Conservation (phyloP, 805 yeast genomes). For the Starmerella stellata region DNA sequence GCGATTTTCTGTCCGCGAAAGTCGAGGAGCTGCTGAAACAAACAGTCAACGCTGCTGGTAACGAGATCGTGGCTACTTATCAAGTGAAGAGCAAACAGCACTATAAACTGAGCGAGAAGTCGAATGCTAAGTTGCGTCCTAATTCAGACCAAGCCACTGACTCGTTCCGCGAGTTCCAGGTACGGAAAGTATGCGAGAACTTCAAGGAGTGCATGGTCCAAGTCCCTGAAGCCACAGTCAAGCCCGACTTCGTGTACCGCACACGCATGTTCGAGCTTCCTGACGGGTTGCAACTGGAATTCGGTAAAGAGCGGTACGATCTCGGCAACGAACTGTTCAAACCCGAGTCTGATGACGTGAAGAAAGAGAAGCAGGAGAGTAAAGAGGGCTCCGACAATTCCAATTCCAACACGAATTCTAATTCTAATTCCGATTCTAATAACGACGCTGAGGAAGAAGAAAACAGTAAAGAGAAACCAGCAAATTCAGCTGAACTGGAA, state of each 20-base stretch:
- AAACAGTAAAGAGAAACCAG: neutral
- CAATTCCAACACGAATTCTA: slow-evolving; percentile 11
- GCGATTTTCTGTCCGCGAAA: slow-evolving; percentile 40
- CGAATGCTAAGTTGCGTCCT: slow-evolving; percentile 23
- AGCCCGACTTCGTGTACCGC: slow-evolving; percentile 19
- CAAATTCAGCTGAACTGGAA: neutral
- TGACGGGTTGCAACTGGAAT: slow-evolving; percentile 42
- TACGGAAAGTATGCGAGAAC: slow-evolving; percentile 41
- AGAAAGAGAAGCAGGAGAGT: slow-evolving; percentile 19
- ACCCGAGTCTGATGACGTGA: neutral
- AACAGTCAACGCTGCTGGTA: slow-evolving; percentile 3
- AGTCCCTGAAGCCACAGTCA: slow-evolving; percentile 17
- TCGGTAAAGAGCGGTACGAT: slow-evolving; percentile 41
- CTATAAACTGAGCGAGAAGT: slow-evolving; percentile 21
- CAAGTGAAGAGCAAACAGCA: slow-evolving; percentile 31
- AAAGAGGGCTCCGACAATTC: slow-evolving; percentile 14
- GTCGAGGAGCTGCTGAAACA: slow-evolving; percentile 27
- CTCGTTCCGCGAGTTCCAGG: slow-evolving; percentile 39
- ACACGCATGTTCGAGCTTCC: slow-evolving; percentile 42
- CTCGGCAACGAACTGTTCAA: slow-evolving; percentile 59
- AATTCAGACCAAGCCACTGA: neutral
- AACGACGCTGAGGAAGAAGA: slow-evolving; percentile 6
- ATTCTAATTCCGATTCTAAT: neutral
- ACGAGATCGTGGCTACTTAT: slow-evolving; percentile 31
- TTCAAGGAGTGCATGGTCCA: slow-evolving; percentile 40